These are phyloP conservation scores for Dicorynia guianensis DNA, from an alignment of 306 rosid species.

Conservation along the genomic window DNA sequence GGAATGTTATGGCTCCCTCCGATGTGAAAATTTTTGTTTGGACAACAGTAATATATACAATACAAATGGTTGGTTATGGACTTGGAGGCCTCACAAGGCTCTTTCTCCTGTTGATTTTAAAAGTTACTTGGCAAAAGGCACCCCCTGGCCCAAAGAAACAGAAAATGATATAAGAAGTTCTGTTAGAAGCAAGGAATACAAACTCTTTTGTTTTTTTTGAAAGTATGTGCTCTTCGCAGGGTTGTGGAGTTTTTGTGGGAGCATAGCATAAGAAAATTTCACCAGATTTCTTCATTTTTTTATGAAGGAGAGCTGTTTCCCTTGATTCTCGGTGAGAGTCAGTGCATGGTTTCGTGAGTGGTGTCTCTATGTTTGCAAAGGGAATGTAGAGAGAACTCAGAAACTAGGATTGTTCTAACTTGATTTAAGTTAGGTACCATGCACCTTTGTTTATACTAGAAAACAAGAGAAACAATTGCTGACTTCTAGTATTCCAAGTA, in stretches of 20 bases:
- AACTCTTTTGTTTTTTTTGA: neutral
- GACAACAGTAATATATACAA: neutral
- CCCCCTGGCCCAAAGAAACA: too few species aligned
- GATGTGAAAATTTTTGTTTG: neutral
- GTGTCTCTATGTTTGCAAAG: conserved; percentile 25
- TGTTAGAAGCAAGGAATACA: neutral
- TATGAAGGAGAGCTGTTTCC: conserved; percentile 4
- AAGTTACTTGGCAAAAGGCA: too few species aligned
- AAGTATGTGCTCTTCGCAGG: neutral
- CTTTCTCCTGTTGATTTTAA: too few species aligned
- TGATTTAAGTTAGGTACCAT: too few species aligned
- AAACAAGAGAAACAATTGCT: too few species aligned
- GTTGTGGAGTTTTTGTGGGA: neutral
- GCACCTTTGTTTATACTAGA: too few species aligned
- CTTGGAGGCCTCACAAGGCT: neutral
- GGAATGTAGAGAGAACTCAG: conserved; percentile 15
- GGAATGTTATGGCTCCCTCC: neutral
- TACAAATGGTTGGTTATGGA: neutral
- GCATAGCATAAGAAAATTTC: neutral
- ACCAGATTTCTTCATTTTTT: neutral
- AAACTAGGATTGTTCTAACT: too few species aligned
- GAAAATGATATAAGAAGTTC: neutral
- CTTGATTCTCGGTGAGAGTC: neutral
- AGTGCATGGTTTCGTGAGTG: neutral
- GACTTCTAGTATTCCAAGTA: too few species aligned